Evolutionary conservation across 2,329 filamentous ascomycete genomes (phyloP), one percentile per base, ranked within the genome.

Genomic region (Cladorrhinum sp.): DNA sequence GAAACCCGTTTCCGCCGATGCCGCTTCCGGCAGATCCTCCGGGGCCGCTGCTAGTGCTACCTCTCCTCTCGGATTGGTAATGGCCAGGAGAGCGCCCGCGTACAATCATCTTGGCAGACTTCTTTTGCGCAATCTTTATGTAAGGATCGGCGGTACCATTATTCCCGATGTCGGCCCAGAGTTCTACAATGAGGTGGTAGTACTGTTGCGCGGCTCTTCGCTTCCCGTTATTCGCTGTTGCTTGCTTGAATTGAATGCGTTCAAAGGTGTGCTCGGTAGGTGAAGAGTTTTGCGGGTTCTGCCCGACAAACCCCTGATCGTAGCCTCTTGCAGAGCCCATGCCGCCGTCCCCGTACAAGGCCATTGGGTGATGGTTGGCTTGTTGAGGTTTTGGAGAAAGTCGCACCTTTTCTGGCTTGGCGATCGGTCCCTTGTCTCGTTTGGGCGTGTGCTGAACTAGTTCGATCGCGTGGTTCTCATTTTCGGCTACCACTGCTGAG

Each of bases 201-300:
- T 92, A 96, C 69, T 96, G 93, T 71, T 97, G 92, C 18, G 92
- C 91, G 1, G 92, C 92, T 60, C 93, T 82, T 67, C 93, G 83
- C 74, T 96, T 96, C 52, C 92, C 92, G 67, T 97, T 97, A 77
- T 96, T 97, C 23, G 92, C 91, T 0, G 92, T 96, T 1, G 93
- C 92, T 66, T 91, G 91, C 73, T 96, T 96, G 82, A 96, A 97
- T 69, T 96, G 92, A 56, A 96, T 95, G 10, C 93, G 87, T 72
- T 96, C 92, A 71, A 96, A 97, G 0, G 82, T 85, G 64, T 86
- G 81, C 66, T 86, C 83, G 6, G 77, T 82, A 4, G 80, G 77
- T 16, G 76, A 75, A 0, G 75, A 71, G 53, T 72, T 69, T 61
- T 75, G 73, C 53, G 70, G 65, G 59, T 74, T 72, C 46, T 70